Conservation (phyloP, 106 monocot species). For the Dendrobium nobile region DNA sequence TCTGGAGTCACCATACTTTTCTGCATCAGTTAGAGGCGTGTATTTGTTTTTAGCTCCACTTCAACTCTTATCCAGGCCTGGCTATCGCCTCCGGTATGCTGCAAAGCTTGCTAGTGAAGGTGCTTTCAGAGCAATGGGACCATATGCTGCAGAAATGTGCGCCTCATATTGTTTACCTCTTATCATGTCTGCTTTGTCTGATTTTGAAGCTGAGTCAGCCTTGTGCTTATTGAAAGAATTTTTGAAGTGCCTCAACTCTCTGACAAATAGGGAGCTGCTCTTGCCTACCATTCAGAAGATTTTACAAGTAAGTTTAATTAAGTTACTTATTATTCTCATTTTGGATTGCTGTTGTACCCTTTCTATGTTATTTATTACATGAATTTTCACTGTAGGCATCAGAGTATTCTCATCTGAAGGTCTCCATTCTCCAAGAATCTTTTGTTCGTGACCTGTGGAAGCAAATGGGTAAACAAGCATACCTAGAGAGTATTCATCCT, state of each 20-base stretch:
- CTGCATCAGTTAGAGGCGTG: constrained; percentile 55
- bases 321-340: background rate
- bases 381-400: constrained; percentile 29
- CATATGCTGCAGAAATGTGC: constrained; percentile 81
- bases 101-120: constrained; percentile 70
- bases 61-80: constrained; percentile 54
- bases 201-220: constrained; percentile 73
- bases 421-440: constrained; percentile 86
- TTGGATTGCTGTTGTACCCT: constrained; percentile 1
- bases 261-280: constrained; percentile 48
- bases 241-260: constrained; percentile 56
- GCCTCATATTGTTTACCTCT: constrained; percentile 58
- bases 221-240: constrained; percentile 73
- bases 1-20: constrained; percentile 73
- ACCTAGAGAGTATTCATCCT: constrained; percentile 82
- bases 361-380: background rate
- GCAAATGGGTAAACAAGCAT: constrained; percentile 70
- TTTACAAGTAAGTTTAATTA: constrained; percentile 64
- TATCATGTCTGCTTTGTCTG: constrained; percentile 50
- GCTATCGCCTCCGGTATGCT: constrained; percentile 60
- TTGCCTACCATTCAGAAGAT: constrained; percentile 86
- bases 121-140: constrained; percentile 67
- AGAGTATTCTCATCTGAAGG: constrained; percentile 79
- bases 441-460: constrained; percentile 88
- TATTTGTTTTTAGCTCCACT: constrained; percentile 85